Conservation (phyloP, 345 rosid species). For the Dipteronia sinensis region DNA sequence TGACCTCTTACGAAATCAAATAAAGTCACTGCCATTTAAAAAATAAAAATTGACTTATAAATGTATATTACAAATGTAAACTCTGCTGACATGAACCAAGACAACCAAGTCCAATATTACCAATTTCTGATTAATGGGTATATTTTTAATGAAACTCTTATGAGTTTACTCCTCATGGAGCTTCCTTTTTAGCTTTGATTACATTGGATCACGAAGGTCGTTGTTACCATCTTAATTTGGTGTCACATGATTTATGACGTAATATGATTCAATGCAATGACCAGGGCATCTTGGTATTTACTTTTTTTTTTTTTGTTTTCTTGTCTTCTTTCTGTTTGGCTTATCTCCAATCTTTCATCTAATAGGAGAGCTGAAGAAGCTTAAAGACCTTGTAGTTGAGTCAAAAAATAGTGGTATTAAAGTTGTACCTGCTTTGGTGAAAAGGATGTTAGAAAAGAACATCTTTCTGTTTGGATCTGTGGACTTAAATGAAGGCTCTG, state of each 20-base stretch:
- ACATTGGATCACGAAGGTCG: not conserved
- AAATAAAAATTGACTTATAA: not conserved
- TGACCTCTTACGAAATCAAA: not conserved
- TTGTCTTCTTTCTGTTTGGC: not conserved
- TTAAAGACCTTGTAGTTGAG: conserved; percentile 59
- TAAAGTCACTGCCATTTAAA: not conserved
- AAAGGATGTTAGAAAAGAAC: conserved; percentile 66
- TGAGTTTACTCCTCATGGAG: no score
- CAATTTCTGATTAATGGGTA: not conserved
- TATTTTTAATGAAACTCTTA: no score
- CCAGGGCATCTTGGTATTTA: not conserved
- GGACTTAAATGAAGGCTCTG: conserved; percentile 51
- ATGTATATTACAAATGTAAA: not conserved
- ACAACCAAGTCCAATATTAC: not conserved
- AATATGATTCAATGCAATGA: not conserved
- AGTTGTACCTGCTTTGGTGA: conserved; percentile 54
- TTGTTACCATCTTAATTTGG: not conserved
- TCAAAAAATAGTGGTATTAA: conserved; percentile 51
- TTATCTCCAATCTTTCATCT: conserved; percentile 8
- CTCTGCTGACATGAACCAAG: not conserved
- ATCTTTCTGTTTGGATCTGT: conserved; percentile 76
- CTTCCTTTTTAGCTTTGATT: not conserved
- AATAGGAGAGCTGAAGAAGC: conserved; percentile 74
- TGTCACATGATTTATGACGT: not conserved
- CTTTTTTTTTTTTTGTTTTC: not conserved